Evolutionary conservation across 768 basidiomycete genomes (phyloP).

Genomic region (Crepidotus variabilis): DNA sequence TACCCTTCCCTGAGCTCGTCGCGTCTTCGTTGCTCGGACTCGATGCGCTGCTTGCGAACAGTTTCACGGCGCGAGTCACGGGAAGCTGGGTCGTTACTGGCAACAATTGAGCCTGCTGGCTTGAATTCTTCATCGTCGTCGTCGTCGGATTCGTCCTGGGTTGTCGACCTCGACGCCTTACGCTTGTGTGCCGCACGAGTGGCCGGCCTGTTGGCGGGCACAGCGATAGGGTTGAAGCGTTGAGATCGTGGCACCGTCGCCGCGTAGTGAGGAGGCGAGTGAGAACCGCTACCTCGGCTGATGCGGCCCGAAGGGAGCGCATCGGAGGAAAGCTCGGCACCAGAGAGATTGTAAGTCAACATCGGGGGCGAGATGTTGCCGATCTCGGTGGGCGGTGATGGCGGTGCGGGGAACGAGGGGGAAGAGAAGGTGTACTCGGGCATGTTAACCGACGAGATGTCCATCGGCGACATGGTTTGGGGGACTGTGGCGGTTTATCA

Average conservation of each 20-base stretch:
- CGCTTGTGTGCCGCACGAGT: slow-evolving; percentile 40
- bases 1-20: slow-evolving; percentile 94
- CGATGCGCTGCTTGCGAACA: slow-evolving; percentile 88
- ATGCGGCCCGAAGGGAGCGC: slow-evolving; percentile 58
- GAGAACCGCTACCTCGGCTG: slow-evolving; percentile 68
- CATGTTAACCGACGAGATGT: slow-evolving; percentile 59
- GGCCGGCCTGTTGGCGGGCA: slow-evolving; percentile 53
- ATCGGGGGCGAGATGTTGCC: slow-evolving; percentile 67
- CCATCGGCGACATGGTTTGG: slow-evolving; percentile 55
- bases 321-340: slow-evolving; percentile 74
- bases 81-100: slow-evolving; percentile 41
- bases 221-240: slow-evolving; percentile 74
- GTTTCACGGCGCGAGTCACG: slow-evolving; percentile 73
- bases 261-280: slow-evolving; percentile 44
- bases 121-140: slow-evolving; percentile 77
- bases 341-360: slow-evolving; percentile 62
- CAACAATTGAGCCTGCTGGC: slow-evolving; percentile 39
- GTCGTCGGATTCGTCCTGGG: slow-evolving; percentile 57
- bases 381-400: slow-evolving; percentile 55
- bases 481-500: slow-evolving; percentile 38
- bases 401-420: slow-evolving; percentile 44
- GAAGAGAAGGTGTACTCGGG: slow-evolving; percentile 56
- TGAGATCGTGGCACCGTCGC: slow-evolving; percentile 67
- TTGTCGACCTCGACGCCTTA: slow-evolving; percentile 40
- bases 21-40: slow-evolving; percentile 88